Evolutionary conservation across 805 yeast genomes (phyloP), one percentile per base, ranked within the genome.

Genomic region (Teunomyces kruisii): DNA sequence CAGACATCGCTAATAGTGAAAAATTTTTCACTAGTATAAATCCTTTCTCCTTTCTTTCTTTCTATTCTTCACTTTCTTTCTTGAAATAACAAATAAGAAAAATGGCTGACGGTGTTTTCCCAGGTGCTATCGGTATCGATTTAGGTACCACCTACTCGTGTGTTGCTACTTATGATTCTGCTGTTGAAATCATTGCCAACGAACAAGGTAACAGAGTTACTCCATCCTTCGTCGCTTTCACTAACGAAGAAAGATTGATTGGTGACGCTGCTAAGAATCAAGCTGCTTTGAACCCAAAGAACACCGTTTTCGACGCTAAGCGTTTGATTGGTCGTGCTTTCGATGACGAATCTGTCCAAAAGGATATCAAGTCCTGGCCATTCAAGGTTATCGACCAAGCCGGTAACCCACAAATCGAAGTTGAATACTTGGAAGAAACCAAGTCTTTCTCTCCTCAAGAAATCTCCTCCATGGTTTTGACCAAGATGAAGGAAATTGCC

Each of bases 71-170:
- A 42, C 35, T 39, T 26, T 39, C 42, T 22, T 29, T 30, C 24
- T 43, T 38, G 28, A 40, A 39, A 35, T 42, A 43, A 37, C 46
- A 35, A 46, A 26, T 26, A 26, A 36, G 43, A 43, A 58, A 75
- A 75, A 85, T 85, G 91, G 88, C 91, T 85, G 97, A 90, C 83
- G 96, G 96, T 86, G 94, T 90, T 80, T 90, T 87, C 86, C 94
- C 91, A 84, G 97, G 97, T 86, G 76, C 76, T 68, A 72, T 72
- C 62, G 77, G 77, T 70, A 72, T 72, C 70, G 77, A 72, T 70
- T 72, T 72, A 70, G 77, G 77, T 72, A 72, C 77, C 46, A 72
- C 77, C 53, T 72, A 72, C 69, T 72, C 77, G 56, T 72, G 77
- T 72, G 77, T 72, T 59, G 77, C 77, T 62, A 70, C 75, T 58